phyloP scores from a whole-genome alignment of 2,329 filamentous ascomycete genomes.

The Raffaelea deltoideospora region DNA sequence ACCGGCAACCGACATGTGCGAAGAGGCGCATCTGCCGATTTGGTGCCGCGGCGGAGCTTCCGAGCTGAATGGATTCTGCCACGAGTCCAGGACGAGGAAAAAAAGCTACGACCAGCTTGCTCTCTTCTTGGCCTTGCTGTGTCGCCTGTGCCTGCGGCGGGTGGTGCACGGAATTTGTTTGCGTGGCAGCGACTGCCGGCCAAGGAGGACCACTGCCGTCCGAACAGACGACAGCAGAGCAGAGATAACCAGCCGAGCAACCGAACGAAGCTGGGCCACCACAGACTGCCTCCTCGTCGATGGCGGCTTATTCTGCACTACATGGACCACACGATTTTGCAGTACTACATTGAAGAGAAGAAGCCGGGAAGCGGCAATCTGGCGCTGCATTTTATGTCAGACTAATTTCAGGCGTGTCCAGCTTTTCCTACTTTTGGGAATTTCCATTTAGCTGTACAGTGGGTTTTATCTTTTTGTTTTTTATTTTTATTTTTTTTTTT shows the following conservation, averaged over 20 bases:
- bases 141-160: slow-evolving; percentile 43
- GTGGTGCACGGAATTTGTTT: slow-evolving; percentile 12
- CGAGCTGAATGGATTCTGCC: slow-evolving; percentile 39
- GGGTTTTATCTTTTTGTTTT: neutral
- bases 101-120: slow-evolving; percentile 25
- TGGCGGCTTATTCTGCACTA: slow-evolving; percentile 62
- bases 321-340: slow-evolving; percentile 52
- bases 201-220: no score
- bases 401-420: no score
- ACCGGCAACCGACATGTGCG: slow-evolving; percentile 1
- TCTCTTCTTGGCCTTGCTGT: slow-evolving; percentile 54
- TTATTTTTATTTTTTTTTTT: neutral
- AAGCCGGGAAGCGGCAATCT: neutral
- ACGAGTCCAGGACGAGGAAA: slow-evolving; percentile 28
- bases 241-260: slow-evolving; percentile 8
- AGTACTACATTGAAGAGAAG: slow-evolving; percentile 43
- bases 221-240: no score
- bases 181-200: no score
- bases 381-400: no score
- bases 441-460: neutral
- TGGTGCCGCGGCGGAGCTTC: slow-evolving; percentile 23
- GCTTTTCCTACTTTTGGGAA: neutral
- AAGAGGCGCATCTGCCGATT: no score
- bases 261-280: slow-evolving; percentile 1
- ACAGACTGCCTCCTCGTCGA: slow-evolving; percentile 22